These are phyloP conservation scores for Claviceps capensis DNA, from an alignment of 2,329 filamentous ascomycete genomes.

Conservation along the genomic window DNA sequence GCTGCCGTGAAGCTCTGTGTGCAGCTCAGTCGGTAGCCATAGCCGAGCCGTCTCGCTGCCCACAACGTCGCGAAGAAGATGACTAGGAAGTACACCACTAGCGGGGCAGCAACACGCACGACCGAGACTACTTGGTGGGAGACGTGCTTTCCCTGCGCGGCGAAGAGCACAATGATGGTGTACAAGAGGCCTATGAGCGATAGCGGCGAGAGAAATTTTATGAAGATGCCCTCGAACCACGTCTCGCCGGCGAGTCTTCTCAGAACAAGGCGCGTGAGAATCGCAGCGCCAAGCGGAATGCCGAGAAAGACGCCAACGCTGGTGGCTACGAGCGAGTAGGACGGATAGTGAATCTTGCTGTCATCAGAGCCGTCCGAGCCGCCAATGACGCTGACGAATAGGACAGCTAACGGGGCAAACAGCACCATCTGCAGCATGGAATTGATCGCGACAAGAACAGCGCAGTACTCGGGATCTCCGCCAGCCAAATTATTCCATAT, in stretches of 20 bases:
- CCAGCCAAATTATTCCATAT: constrained; percentile 62
- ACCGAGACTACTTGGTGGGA: constrained; percentile 77
- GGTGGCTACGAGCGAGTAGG: constrained; percentile 58
- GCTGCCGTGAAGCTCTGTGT: constrained; percentile 83
- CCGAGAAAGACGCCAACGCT: constrained; percentile 77
- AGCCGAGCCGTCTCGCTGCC: constrained; percentile 50
- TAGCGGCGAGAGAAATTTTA: constrained; percentile 57
- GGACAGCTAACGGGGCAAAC: constrained; percentile 53
- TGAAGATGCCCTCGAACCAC: constrained; percentile 56
- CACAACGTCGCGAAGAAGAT: constrained; percentile 60
- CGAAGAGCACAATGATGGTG: constrained; percentile 78
- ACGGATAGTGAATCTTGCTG: constrained; percentile 20
- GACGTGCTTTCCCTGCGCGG: constrained; percentile 62
- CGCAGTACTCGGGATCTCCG: constrained; percentile 72
- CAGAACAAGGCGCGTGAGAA: constrained; percentile 57
- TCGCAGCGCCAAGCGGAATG: constrained; percentile 66
- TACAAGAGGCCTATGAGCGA: constrained; percentile 75
- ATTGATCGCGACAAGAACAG: constrained; percentile 63
- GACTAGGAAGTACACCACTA: constrained; percentile 67
- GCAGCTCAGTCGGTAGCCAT: constrained; percentile 54
- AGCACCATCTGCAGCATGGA: constrained; percentile 62
- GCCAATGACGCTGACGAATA: constrained; percentile 59
- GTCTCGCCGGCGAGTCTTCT: constrained; percentile 36
- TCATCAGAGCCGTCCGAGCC: constrained; percentile 13
- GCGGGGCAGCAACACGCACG: constrained; percentile 63